These are phyloP conservation scores for Verticillium longisporum DNA, from an alignment of 2,329 filamentous ascomycete genomes.

Conservation along the genomic window DNA sequence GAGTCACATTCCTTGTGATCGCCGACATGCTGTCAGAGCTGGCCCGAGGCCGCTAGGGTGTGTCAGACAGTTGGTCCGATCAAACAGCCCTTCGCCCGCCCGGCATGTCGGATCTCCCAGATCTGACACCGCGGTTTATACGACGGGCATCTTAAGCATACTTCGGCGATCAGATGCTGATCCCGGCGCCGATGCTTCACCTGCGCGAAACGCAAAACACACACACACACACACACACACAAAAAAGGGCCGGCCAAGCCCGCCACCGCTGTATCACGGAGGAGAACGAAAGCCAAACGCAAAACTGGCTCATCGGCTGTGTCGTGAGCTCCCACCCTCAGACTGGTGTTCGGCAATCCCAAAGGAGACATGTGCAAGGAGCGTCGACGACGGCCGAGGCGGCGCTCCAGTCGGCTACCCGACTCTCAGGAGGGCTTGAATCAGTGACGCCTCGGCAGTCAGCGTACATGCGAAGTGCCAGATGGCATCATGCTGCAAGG, in stretches of 20 bases:
- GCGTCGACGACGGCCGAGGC: neutral
- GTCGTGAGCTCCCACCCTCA: neutral
- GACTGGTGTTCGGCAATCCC: neutral
- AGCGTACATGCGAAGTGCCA: neutral
- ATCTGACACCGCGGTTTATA: neutral
- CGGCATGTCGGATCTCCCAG: neutral
- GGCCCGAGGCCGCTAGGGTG: no score
- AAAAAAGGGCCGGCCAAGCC: no score
- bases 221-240: no score
- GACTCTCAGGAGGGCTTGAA: no score
- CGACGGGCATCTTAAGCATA: neutral
- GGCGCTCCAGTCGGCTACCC: no score
- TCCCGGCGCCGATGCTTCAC: neutral
- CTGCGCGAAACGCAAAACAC: neutral
- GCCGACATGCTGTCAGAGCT: no score
- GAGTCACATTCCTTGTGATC: no score
- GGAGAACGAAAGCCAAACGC: neutral
- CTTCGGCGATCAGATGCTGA: neutral
- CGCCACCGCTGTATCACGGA: neutral
- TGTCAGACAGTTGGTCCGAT: no score
- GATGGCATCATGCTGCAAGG: neutral
- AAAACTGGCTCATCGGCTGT: neutral
- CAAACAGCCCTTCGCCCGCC: neutral
- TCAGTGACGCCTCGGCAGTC: neutral
- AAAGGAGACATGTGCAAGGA: neutral